Evolutionary conservation across 805 yeast species (phyloP).

Genomic region (Osmozyma mogii): DNA sequence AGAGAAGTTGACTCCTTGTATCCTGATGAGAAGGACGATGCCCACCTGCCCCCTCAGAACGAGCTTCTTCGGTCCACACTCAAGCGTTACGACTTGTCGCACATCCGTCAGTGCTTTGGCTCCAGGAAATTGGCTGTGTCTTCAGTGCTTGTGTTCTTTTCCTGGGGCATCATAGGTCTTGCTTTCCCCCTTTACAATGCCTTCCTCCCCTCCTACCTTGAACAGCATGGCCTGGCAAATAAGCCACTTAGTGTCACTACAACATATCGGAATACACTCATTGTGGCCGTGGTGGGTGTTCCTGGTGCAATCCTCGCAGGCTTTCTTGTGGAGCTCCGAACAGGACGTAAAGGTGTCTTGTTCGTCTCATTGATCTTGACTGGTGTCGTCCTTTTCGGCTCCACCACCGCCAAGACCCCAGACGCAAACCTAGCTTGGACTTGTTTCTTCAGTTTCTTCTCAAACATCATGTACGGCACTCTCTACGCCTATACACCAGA

Average conservation of each 20-base stretch:
- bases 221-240: slow-evolving; percentile 19
- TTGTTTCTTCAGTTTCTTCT: slow-evolving; percentile 38
- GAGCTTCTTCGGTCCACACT: slow-evolving; percentile 4
- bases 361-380: slow-evolving; percentile 43
- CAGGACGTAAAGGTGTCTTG: slow-evolving; percentile 13
- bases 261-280: slow-evolving; percentile 15
- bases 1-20: slow-evolving; percentile 32
- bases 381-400: slow-evolving; percentile 53
- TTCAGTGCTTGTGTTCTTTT: slow-evolving; percentile 29
- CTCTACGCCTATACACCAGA: slow-evolving; percentile 64
- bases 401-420: slow-evolving; percentile 52
- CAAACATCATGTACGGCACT: slow-evolving; percentile 40
- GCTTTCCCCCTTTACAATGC: slow-evolving; percentile 13
- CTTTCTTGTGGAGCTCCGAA: slow-evolving; percentile 8
- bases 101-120: slow-evolving; percentile 40
- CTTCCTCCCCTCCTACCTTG: slow-evolving; percentile 32
- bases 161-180: slow-evolving; percentile 44
- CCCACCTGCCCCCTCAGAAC: slow-evolving; percentile 3
- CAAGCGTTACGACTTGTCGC: slow-evolving; percentile 22
- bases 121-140: slow-evolving; percentile 38
- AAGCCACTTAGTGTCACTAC: slow-evolving; percentile 21
- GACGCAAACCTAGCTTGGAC: slow-evolving; percentile 40
- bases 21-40: slow-evolving; percentile 9
- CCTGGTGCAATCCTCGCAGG: slow-evolving; percentile 11
- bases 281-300: slow-evolving; percentile 11